Percentiles rank a stretch among this genome's conserved stretches.
Evolutionary conservation across 768 basidiomycete genomes (phyloP).

Genomic region (Phanerochaete sordida): DNA sequence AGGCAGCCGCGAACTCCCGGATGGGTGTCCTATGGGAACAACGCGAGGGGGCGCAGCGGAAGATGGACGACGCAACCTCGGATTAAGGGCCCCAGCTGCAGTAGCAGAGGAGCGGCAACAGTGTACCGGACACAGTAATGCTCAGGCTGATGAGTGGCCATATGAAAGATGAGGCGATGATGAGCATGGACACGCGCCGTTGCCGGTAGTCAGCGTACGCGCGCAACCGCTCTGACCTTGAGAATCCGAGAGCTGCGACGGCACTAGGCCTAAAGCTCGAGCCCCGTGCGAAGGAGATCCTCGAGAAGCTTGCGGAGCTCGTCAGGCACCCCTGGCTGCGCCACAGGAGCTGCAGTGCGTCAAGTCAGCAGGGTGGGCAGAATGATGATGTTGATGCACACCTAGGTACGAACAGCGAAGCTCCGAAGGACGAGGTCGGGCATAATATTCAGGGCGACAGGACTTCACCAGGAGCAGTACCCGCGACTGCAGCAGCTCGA

Average conservation of each 20-base stretch:
- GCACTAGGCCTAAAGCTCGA: constrained; percentile 27
- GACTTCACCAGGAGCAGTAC: constrained; percentile 36
- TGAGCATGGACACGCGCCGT: constrained; percentile 19
- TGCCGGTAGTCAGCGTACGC: constrained; percentile 38
- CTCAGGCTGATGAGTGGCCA: no score
- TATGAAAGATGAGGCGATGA: no score
- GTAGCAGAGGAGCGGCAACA: no score
- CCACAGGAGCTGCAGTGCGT: no score
- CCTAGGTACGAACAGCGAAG: constrained; percentile 18
- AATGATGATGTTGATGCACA: no score
- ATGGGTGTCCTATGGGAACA: no score
- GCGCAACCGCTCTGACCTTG: constrained; percentile 26
- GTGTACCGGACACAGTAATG: no score
- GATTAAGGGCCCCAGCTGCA: no score
- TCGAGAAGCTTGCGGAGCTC: constrained; percentile 21
- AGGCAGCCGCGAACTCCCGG: no score
- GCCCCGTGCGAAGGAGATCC: constrained; percentile 25
- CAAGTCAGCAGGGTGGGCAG: no score
- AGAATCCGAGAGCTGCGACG: constrained; percentile 35
- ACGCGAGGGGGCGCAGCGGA: no score
- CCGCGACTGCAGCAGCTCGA: constrained; percentile 34
- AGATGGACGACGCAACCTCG: no score
- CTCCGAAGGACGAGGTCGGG: constrained; percentile 6
- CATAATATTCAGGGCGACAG: constrained; percentile 14
- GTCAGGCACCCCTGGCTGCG: constrained; percentile 26